Evolutionary conservation across 345 rosid species (phyloP), one percentile per base, ranked within the genome.

Genomic region (Xanthoceras sorbifolium): DNA sequence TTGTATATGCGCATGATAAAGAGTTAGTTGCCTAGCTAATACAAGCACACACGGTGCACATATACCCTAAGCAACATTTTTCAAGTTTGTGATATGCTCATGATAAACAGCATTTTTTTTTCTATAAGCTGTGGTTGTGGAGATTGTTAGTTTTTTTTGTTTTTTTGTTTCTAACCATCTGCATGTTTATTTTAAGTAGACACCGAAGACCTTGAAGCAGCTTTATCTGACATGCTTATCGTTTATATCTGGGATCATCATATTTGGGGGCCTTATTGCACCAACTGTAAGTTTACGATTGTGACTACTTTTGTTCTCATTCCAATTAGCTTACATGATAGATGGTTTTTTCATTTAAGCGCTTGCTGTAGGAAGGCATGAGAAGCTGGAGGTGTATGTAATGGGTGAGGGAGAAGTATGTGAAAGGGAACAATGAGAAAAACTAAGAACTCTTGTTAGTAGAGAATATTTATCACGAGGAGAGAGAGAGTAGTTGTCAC

Each of bases 261-360:
- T 95, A 73, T 95, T 95, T 77, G 99, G 99, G 42, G 99, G 97
- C 62, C 90, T 95, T 15, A 83, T 95, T 79, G 99, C 99, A 78
- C 99, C 99, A 59, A 88, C 86, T 1, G 99, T 95, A 85, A 83
- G 97, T 73, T 62, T 11, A 5, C 29, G 55, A 68, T 20, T 22
- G 12, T 76, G 42, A 61, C 9, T 42, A 28, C 23, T 42, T 20
- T 17, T 18, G 55, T 20, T 9, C 40, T 40, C 14, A 26, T 38
- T 59, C 55, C 10, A 57, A 1, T 71, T 34, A 2, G 3, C 34
- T 14, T 55, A n/a, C 18, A 2, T 32, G 25, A 54, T 40, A 23
- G 26, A 14, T 72, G 15, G 6, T 72, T 59, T 59, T 64, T 7
- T 28, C 22, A 28, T 7, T 29, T 46, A 22, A 71, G n/a, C 46